A percentile compares a stretch with the other conserved stretches of the same genome.
phyloP scores from a whole-genome alignment of 805 yeast species.

The Lipomyces mesembrius region DNA sequence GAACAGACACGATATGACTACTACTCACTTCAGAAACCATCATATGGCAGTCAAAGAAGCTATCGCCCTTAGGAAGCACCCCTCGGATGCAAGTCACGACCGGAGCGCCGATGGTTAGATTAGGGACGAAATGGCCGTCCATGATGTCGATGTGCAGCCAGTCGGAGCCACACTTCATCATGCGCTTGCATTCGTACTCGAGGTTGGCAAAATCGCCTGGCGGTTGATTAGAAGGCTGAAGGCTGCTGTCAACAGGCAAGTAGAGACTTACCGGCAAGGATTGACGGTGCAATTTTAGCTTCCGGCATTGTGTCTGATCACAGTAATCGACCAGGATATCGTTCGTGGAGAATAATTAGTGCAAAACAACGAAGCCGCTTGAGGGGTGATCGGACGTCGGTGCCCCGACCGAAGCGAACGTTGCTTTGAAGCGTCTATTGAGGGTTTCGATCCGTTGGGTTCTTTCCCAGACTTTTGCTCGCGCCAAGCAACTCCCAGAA shows the following conservation, averaged over 20 bases:
- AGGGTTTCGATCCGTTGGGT: too few relatives aligned
- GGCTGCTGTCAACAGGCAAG: not conserved
- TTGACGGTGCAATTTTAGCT: slow-evolving; percentile 91
- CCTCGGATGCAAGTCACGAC: slow-evolving; percentile 77
- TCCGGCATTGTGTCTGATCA: slow-evolving; percentile 59
- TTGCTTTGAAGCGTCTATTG: too few relatives aligned
- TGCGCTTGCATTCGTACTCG: slow-evolving; percentile 83
- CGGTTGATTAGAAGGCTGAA: not conserved
- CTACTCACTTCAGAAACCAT: slow-evolving; percentile 68
- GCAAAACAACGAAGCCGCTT: not conserved
- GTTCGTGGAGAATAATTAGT: not conserved
- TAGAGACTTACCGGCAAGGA: slow-evolving; percentile 69
- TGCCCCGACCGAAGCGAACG: too few relatives aligned
- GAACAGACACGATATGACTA: not conserved
- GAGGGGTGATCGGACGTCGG: too few relatives aligned
- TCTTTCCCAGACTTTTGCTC: too few relatives aligned
- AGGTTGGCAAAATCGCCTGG: slow-evolving; percentile 77
- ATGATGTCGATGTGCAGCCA: slow-evolving; percentile 98
- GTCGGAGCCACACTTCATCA: slow-evolving; percentile 81
- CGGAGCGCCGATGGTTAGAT: slow-evolving; percentile 92
- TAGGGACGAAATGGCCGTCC: slow-evolving; percentile 99
- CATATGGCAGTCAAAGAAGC: slow-evolving; percentile 94
- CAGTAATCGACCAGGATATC: not conserved
- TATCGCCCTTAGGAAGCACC: slow-evolving; percentile 69
- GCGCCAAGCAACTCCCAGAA: too few relatives aligned